Evolutionary conservation across 495 filamentous ascomycete genomes (phyloP), one percentile per base, ranked within the genome.

Genomic region (Penicillium antarcticum): DNA sequence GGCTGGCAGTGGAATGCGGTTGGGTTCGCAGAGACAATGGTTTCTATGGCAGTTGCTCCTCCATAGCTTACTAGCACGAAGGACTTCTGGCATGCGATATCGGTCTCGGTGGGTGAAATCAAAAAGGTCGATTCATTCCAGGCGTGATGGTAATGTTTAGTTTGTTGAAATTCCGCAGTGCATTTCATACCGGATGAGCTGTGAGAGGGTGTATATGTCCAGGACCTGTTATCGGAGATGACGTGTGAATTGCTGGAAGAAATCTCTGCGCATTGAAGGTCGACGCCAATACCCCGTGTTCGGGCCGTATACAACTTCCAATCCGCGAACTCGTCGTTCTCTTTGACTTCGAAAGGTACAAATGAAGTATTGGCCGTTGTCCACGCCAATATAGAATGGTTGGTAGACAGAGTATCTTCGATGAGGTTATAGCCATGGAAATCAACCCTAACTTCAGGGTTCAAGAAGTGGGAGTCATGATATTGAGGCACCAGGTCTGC

Each of bases 1-100:
- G 60, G 60, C 11, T 38, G 17, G 19, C 63, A 66, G 12, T 57
- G 46, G 17, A 66, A 46, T 0, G 51, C 55, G 0, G 34, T 50
- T 10, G 43, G 23, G 1, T 19, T 40, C 2, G 37, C 8, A 13
- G 38, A 13, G 10, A 16, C 7, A 12, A 26, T 38, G 38, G n/a
- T 42, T 33, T 7, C 26, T 7, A 11, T 18, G 37, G 16, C 10
- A 4, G 17, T 21, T 3, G 11, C 10, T 12, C 16, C n/a, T 48
- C 43, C 44, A 42, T 24, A 52, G 24, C 26, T 29, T 7, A 33
- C 49, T 2, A 52, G 23, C 16, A 61, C 45, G 23, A 61, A 49
- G 29, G 37, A 40, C 8, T 32, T 51, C 3, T 48, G 42, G 34
- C 58, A 61, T 17, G 13, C 9, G 3, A 17, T 21, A 18, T 35